Evolutionary conservation across 768 basidiomycete species (phyloP).

Genomic region (Boletus rex-veris): DNA sequence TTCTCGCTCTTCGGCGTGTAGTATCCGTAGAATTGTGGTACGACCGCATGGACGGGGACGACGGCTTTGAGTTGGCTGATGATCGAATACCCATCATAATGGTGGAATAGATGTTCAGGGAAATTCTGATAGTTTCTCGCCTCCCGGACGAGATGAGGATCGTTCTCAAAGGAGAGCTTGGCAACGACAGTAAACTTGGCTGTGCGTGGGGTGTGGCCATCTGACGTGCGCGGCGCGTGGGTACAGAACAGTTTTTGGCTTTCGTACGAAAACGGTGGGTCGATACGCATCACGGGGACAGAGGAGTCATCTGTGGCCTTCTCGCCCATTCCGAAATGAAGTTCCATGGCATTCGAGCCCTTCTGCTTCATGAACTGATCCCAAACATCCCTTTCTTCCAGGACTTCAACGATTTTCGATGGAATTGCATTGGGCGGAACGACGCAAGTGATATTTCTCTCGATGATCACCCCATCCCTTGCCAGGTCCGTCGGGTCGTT

Average conservation of each 20-base stretch:
- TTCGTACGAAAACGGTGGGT: constrained; percentile 14
- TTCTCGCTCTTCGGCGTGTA: constrained; percentile 11
- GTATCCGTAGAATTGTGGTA: too few species aligned
- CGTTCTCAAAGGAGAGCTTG: constrained; percentile 40
- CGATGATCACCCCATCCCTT: constrained; percentile 13
- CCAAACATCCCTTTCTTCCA: neutral
- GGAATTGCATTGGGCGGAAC: neutral
- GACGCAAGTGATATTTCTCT: constrained; percentile 14
- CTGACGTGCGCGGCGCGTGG: neutral
- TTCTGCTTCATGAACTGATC: neutral
- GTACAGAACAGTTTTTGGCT: constrained; percentile 1
- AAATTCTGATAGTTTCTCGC: constrained; percentile 28
- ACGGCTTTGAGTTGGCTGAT: constrained; percentile 35
- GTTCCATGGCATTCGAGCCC: neutral
- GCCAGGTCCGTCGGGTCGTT: neutral
- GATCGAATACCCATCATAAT: constrained; percentile 18
- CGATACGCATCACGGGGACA: constrained; percentile 8
- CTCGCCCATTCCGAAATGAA: too few species aligned
- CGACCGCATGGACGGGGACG: constrained; percentile 27
- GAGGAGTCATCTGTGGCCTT: neutral
- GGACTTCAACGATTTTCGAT: neutral
- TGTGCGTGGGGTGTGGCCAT: constrained; percentile 19
- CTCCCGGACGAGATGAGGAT: constrained; percentile 35
- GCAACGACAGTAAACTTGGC: constrained; percentile 40
- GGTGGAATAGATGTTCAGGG: constrained; percentile 12